phyloP scores from a whole-genome alignment of 1,139 yeast species.

The Protomyces pachydermus region DNA sequence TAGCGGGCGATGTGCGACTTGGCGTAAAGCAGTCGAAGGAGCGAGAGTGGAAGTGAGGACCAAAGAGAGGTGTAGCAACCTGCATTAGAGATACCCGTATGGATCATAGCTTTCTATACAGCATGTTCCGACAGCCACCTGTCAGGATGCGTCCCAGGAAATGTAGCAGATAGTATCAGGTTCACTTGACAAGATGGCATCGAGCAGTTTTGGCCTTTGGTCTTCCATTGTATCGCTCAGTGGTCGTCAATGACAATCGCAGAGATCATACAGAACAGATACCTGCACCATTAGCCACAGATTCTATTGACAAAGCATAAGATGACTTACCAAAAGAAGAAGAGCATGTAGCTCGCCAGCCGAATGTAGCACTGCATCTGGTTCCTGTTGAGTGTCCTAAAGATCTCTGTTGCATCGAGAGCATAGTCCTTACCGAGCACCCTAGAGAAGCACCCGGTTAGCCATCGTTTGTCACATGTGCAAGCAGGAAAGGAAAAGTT shows the following conservation, averaged over 20 bases:
- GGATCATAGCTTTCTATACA: no score
- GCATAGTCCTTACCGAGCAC: constrained; percentile 62
- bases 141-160: no score
- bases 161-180: no score
- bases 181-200: no score
- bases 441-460: not conserved
- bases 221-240: not conserved
- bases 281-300: not conserved
- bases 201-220: no score
- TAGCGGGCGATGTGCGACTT: no score
- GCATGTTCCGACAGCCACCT: no score
- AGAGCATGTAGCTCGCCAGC: constrained; percentile 9
- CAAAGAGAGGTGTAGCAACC: no score
- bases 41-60: no score
- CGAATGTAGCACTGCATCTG: constrained; percentile 68
- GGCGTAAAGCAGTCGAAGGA: no score
- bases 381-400: constrained; percentile 87
- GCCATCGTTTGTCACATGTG: not conserved
- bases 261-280: constrained; percentile 63
- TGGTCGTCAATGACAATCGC: constrained; percentile 68
- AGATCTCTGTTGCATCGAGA: constrained; percentile 96
- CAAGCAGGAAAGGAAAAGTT: constrained; percentile 13
- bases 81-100: no score
- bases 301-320: not conserved
- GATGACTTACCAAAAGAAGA: constrained; percentile 17